Conservation (phyloP, 352 stramenopile genomes). For the Phytophthora cryptogea region DNA sequence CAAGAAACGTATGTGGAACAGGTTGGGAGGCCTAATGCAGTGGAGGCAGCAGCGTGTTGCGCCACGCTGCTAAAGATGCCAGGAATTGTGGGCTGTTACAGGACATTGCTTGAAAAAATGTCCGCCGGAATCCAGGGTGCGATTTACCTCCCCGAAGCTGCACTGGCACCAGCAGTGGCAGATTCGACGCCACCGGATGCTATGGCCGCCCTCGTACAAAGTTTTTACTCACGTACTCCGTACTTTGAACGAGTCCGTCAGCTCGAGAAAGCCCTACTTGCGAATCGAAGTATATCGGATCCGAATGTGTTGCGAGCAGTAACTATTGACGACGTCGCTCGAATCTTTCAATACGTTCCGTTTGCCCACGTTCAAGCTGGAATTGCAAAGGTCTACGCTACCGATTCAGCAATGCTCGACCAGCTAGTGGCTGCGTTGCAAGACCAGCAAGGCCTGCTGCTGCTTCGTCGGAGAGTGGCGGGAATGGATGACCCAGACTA, state of each 20-base stretch:
- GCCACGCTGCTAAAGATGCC: constrained; percentile 82
- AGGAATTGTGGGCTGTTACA: constrained; percentile 76
- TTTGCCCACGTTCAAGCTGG: constrained; percentile 37
- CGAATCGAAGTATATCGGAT: constrained; percentile 51
- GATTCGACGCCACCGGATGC: constrained; percentile 15
- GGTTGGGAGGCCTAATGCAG: constrained; percentile 60
- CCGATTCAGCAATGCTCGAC: constrained; percentile 25
- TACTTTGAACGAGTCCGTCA: constrained; percentile 71
- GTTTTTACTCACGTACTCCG: constrained; percentile 60
- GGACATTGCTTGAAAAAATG: constrained; percentile 69
- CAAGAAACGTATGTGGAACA: constrained; percentile 52
- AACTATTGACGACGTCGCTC: constrained; percentile 47
- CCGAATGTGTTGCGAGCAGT: constrained; percentile 41
- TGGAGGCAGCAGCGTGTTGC: constrained; percentile 77
- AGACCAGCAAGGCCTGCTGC: constrained; percentile 28
- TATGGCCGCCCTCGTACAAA: constrained; percentile 61
- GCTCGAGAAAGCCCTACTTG: constrained; percentile 49
- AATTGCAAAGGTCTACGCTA: constrained; percentile 26
- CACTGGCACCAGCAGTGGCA: not conserved
- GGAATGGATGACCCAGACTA: constrained; percentile 46
- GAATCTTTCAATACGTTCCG: constrained; percentile 52
- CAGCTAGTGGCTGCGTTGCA: constrained; percentile 28
- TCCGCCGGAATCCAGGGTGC: constrained; percentile 55
- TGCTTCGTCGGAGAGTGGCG: constrained; percentile 6
- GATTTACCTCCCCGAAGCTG: constrained; percentile 50